Evolutionary conservation across 306 rosid species (phyloP).

Genomic region (Quercus alba): DNA sequence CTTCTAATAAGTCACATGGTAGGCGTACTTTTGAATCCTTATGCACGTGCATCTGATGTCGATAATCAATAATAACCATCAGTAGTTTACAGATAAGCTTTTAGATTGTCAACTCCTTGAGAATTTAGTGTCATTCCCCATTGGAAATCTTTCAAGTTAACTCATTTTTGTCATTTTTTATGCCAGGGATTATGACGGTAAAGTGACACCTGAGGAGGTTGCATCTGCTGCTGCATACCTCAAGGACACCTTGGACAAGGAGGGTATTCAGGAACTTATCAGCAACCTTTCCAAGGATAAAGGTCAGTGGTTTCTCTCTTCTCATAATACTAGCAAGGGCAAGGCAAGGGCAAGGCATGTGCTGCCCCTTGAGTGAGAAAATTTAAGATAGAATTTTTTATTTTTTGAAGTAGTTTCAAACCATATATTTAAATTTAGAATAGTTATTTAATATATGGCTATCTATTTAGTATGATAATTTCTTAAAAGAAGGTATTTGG

Average conservation of each 20-base stretch:
- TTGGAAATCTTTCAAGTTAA: not conserved
- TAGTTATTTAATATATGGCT: too few species aligned
- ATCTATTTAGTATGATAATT: too few species aligned
- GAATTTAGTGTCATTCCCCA: not conserved
- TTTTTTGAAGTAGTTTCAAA: too few species aligned
- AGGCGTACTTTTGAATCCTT: not conserved
- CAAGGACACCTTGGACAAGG: slow-evolving; percentile 86
- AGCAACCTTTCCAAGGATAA: slow-evolving; percentile 56
- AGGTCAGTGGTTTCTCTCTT: slow-evolving; percentile 32
- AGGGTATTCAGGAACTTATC: slow-evolving; percentile 87
- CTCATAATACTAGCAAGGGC: too few species aligned
- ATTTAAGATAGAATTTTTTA: too few species aligned
- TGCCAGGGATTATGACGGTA: slow-evolving; percentile 88
- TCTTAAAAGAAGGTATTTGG: too few species aligned
- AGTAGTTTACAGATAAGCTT: not conserved
- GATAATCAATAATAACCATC: not conserved
- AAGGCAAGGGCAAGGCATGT: too few species aligned
- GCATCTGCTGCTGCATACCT: slow-evolving; percentile 93
- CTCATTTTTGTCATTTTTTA: slow-evolving; percentile 7
- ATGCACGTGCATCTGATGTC: not conserved
- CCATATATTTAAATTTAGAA: too few species aligned
- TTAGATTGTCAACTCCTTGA: not conserved
- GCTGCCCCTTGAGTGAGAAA: too few species aligned
- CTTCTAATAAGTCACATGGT: not conserved
- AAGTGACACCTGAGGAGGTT: slow-evolving; percentile 97